phyloP scores from a whole-genome alignment of 2,329 filamentous ascomycete species.

The Zymoseptoria crescenta region DNA sequence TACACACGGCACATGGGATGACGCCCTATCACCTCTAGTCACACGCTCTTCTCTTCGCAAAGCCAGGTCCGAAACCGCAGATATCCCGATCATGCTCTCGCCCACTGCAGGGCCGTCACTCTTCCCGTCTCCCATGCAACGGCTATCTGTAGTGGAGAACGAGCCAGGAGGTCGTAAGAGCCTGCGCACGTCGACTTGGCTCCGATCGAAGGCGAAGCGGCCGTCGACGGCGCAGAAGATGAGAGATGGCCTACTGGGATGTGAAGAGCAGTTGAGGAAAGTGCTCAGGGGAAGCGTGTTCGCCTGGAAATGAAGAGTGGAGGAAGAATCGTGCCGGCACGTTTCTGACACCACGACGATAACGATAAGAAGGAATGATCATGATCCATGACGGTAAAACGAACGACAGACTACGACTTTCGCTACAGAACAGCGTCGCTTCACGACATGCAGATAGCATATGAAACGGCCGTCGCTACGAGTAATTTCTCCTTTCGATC shows the following conservation, averaged over 20 bases:
- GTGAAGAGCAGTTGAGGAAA: constrained; percentile 21
- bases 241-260: constrained; percentile 20
- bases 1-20: constrained; percentile 68
- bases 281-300: constrained; percentile 22
- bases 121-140: constrained; percentile 14
- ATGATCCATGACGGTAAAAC: not conserved
- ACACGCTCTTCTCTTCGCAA: not conserved
- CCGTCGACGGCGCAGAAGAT: constrained; percentile 12
- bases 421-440: not conserved
- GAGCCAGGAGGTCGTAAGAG: constrained; percentile 11
- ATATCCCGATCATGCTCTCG: constrained; percentile 30
- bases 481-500: not conserved
- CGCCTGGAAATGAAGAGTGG: constrained; percentile 17
- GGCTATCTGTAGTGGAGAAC: constrained; percentile 10
- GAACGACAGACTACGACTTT: not conserved
- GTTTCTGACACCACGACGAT: not conserved
- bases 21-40: constrained; percentile 66
- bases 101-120: constrained; percentile 12
- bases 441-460: not conserved
- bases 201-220: constrained; percentile 10
- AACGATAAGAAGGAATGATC: not conserved
- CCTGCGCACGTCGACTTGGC: constrained; percentile 18
- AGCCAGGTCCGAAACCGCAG: constrained; percentile 13
- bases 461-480: not conserved
- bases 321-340: not conserved